These are phyloP conservation scores for Trichoderma breve DNA, from an alignment of 2,329 filamentous ascomycete species.

Conservation along the genomic window DNA sequence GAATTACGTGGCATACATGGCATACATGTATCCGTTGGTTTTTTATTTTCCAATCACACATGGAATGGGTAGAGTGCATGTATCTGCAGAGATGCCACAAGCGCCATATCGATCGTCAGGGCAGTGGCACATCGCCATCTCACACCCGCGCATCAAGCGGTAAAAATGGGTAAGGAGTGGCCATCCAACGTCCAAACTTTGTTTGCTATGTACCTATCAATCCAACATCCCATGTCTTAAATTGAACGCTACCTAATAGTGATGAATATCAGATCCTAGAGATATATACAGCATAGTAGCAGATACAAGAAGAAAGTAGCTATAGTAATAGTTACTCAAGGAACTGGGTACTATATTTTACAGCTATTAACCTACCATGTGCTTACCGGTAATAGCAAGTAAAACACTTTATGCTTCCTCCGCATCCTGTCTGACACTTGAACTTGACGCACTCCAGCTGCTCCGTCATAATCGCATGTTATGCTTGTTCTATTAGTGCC, in stretches of 20 bases:
- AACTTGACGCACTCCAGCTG: neutral
- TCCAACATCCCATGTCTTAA: neutral
- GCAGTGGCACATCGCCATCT: constrained; percentile 4
- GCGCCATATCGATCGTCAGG: neutral
- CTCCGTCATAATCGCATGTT: neutral
- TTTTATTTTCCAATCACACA: neutral
- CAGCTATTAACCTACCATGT: no score
- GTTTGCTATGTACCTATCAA: neutral
- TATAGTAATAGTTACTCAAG: neutral
- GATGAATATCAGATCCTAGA: neutral
- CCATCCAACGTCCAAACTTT: neutral
- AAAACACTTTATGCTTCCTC: neutral
- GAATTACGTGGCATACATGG: neutral
- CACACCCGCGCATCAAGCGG: neutral
- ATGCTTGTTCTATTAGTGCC: neutral
- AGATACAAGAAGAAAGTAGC: no score
- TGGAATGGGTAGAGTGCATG: neutral
- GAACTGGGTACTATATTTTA: neutral
- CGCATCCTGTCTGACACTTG: neutral
- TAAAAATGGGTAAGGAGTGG: neutral
- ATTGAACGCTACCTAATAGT: neutral
- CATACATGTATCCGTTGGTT: neutral
- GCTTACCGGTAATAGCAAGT: no score
- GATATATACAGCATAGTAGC: neutral
- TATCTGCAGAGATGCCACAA: neutral